These are phyloP conservation scores for Emergomyces pasteurianus DNA, from an alignment of 2,329 filamentous ascomycete species.

Conservation along the genomic window DNA sequence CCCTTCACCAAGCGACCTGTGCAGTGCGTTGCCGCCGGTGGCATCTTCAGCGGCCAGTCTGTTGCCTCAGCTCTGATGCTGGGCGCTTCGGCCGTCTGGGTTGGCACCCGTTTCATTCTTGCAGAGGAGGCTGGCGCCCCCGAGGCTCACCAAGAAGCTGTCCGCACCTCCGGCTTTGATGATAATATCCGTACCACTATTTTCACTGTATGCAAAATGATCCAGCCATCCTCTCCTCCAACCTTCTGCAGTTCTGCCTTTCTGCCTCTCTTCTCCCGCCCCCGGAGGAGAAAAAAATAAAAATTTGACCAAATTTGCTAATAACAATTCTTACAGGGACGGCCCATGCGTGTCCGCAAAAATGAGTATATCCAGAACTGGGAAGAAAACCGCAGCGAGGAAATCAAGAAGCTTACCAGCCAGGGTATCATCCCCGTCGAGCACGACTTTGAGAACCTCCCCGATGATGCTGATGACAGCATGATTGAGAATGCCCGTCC, in stretches of 20 bases:
- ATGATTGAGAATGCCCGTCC: constrained; percentile 83
- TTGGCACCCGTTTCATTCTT: constrained; percentile 91
- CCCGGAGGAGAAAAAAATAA: neutral
- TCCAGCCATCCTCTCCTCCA: neutral
- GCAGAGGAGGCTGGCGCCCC: constrained; percentile 90
- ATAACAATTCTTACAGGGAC: constrained; percentile 41
- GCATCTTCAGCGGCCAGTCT: constrained; percentile 84
- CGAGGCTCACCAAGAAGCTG: constrained; percentile 87
- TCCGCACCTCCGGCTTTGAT: constrained; percentile 80
- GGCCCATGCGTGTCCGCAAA: constrained; percentile 82
- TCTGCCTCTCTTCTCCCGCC: neutral
- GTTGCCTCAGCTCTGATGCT: constrained; percentile 86
- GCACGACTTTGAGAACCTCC: constrained; percentile 78
- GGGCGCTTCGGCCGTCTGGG: constrained; percentile 86
- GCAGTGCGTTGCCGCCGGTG: constrained; percentile 85
- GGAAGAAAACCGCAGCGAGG: constrained; percentile 78
- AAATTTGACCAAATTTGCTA: neutral
- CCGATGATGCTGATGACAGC: constrained; percentile 63
- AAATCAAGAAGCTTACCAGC: constrained; percentile 83
- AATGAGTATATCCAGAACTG: constrained; percentile 93
- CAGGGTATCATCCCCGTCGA: constrained; percentile 92
- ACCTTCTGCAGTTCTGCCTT: no score
- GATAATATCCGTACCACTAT: constrained; percentile 97
- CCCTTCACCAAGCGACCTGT: constrained; percentile 79
- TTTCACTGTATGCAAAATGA: constrained; percentile 56